Percentiles rank a stretch among this genome's conserved stretches.
These are phyloP conservation scores for Rosa lucieae DNA, from an alignment of 306 rosid genomes.

Conservation along the genomic window DNA sequence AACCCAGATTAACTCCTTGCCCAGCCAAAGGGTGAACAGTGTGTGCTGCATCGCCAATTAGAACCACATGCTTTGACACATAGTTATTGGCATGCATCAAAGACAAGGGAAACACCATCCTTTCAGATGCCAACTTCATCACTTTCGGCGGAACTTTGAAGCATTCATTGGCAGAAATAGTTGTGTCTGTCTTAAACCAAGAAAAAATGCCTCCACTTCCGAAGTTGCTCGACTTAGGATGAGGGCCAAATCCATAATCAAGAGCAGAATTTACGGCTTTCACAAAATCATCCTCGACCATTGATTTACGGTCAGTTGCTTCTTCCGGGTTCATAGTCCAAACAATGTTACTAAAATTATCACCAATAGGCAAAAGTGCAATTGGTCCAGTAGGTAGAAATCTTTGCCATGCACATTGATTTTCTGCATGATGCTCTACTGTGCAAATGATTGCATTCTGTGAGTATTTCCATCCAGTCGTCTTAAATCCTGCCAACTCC, in stretches of 20 bases:
- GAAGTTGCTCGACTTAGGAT: constrained; percentile 50
- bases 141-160: constrained; percentile 83
- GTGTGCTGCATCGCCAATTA: constrained; percentile 95
- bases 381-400: constrained; percentile 91
- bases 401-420: constrained; percentile 85
- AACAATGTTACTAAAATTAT: constrained; percentile 83
- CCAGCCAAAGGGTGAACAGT: constrained; percentile 96
- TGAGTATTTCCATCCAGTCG: constrained; percentile 91
- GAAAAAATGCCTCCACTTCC: constrained; percentile 57
- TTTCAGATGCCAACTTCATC: constrained; percentile 65
- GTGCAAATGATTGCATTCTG: constrained; percentile 94
- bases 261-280: constrained; percentile 66
- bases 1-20: constrained; percentile 96
- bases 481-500: constrained; percentile 76
- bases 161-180: constrained; percentile 48
- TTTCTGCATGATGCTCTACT: constrained; percentile 67
- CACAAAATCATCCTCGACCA: constrained; percentile 56
- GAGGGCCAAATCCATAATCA: constrained; percentile 76
- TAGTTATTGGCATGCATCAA: constrained; percentile 73
- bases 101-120: constrained; percentile 81
- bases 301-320: constrained; percentile 52
- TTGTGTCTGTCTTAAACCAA: constrained; percentile 57
- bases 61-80: constrained; percentile 65
- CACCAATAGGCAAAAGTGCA: constrained; percentile 88
- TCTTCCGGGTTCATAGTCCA: constrained; percentile 94